Evolutionary conservation across 371 early-diverging fungal species (phyloP).

Genomic region (Amoeboaphelidium occidentale): DNA sequence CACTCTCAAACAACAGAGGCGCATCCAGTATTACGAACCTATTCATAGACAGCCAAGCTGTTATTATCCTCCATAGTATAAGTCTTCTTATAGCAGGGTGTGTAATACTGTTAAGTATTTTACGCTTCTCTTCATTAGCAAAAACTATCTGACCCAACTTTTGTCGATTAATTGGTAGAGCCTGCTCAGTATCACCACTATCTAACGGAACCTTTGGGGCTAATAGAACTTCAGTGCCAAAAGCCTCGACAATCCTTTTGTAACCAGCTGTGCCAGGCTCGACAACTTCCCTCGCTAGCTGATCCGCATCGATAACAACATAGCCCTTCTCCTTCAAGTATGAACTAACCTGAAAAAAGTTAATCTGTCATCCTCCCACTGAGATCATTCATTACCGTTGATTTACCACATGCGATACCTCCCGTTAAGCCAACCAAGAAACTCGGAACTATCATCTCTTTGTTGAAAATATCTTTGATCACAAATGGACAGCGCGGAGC

Average conservation of each 20-base stretch:
- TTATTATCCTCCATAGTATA: constrained; percentile 39
- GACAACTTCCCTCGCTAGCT: constrained; percentile 64
- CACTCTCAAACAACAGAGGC: constrained; percentile 65
- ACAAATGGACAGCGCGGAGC: too few species aligned
- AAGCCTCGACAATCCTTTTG: constrained; percentile 35
- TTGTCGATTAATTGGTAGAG: constrained; percentile 27
- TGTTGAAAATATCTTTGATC: too few species aligned
- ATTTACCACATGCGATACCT: constrained; percentile 65
- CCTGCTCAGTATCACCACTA: constrained; percentile 11
- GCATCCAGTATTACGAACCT: constrained; percentile 61
- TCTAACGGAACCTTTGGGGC: constrained; percentile 28
- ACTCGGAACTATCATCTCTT: too few species aligned
- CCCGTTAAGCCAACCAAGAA: constrained; percentile 79
- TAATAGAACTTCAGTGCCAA: constrained; percentile 44
- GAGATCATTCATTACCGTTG: background rate
- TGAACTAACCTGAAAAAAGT: too few species aligned
- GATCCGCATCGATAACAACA: constrained; percentile 81
- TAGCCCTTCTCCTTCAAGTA: too few species aligned
- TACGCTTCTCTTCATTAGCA: constrained; percentile 34
- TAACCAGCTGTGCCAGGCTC: constrained; percentile 46
- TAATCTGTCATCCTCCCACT: too few species aligned
- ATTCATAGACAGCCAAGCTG: constrained; percentile 36
- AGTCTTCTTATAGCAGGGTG: constrained; percentile 62
- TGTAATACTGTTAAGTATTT: constrained; percentile 46
- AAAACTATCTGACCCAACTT: constrained; percentile 60